A percentile compares a stretch with the other conserved stretches of the same genome.
Evolutionary conservation across 768 basidiomycete genomes (phyloP).

Genomic region (Boletus tylopilopsis): DNA sequence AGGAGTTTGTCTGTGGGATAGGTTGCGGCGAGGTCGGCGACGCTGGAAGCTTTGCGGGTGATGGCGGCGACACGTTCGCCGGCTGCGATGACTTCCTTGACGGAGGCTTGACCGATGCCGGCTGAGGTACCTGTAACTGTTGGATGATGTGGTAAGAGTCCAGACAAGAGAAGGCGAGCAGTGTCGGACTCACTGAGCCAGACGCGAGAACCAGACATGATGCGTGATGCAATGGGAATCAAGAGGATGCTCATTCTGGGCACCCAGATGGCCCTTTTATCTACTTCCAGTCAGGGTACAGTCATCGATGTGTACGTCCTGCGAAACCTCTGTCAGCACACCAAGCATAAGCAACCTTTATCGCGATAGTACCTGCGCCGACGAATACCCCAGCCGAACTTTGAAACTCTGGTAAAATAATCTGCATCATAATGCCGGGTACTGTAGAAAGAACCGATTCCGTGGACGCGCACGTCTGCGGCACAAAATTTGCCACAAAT

Average conservation of each 20-base stretch:
- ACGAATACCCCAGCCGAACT: no score
- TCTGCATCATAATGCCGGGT: no score
- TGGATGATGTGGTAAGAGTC: no score
- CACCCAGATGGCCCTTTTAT: slow-evolving; percentile 8
- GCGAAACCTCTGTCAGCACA: no score
- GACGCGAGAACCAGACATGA: slow-evolving; percentile 21
- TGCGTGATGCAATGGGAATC: background rate
- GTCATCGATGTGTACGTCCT: background rate
- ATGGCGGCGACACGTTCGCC: slow-evolving; percentile 30
- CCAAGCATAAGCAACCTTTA: no score
- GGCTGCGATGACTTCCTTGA: slow-evolving; percentile 22
- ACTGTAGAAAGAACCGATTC: no score
- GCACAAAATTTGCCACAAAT: no score
- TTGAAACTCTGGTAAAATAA: no score
- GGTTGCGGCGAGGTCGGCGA: slow-evolving; percentile 13
- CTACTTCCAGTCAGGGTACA: background rate
- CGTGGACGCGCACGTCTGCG: no score
- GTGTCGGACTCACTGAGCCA: slow-evolving; percentile 17
- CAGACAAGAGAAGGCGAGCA: background rate
- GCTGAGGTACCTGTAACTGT: slow-evolving; percentile 41
- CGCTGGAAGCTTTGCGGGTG: slow-evolving; percentile 21
- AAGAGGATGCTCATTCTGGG: background rate
- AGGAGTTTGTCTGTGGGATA: slow-evolving; percentile 23
- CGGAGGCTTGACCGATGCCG: slow-evolving; percentile 36
- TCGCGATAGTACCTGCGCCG: no score